These are phyloP conservation scores for Trametopsis cervina DNA, from an alignment of 768 basidiomycete species.

Conservation along the genomic window DNA sequence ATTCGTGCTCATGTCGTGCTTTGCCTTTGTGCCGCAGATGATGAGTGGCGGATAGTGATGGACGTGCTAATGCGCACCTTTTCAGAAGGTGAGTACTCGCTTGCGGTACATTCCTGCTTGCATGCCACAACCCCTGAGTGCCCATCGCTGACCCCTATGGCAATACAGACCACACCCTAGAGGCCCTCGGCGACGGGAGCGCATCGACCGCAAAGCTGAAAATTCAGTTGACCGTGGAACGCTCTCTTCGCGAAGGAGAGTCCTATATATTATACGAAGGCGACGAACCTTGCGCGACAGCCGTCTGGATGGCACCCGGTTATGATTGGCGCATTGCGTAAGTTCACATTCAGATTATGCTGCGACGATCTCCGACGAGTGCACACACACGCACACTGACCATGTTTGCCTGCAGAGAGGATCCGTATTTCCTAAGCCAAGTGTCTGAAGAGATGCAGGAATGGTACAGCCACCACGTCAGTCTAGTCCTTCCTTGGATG, in stretches of 20 bases:
- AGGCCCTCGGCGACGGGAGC: constrained; percentile 7
- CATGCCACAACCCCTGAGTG: no score
- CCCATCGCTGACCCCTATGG: background rate
- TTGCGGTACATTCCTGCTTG: background rate
- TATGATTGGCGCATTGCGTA: constrained; percentile 12
- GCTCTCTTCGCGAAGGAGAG: constrained; percentile 7
- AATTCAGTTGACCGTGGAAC: constrained; percentile 7
- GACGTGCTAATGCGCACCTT: constrained; percentile 15
- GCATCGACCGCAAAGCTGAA: background rate
- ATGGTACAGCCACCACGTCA: constrained; percentile 12
- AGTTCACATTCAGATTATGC: background rate
- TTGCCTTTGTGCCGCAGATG: no score
- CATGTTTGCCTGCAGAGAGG: constrained; percentile 4
- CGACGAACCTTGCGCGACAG: constrained; percentile 4
- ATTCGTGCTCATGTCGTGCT: no score
- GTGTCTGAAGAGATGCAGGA: constrained; percentile 6
- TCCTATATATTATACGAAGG: constrained; percentile 6
- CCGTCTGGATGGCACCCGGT: constrained; percentile 9
- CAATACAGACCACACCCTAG: constrained; percentile 8
- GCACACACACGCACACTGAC: background rate
- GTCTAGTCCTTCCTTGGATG: no score
- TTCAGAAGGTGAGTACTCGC: constrained; percentile 14
- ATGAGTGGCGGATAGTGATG: no score
- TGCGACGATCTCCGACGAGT: background rate
- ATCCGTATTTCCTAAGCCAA: constrained; percentile 1